Percentiles rank a stretch among this genome's conserved stretches.
Conservation (phyloP, 192 early-diverging fungal genomes). For the Coemansia sp. region DNA sequence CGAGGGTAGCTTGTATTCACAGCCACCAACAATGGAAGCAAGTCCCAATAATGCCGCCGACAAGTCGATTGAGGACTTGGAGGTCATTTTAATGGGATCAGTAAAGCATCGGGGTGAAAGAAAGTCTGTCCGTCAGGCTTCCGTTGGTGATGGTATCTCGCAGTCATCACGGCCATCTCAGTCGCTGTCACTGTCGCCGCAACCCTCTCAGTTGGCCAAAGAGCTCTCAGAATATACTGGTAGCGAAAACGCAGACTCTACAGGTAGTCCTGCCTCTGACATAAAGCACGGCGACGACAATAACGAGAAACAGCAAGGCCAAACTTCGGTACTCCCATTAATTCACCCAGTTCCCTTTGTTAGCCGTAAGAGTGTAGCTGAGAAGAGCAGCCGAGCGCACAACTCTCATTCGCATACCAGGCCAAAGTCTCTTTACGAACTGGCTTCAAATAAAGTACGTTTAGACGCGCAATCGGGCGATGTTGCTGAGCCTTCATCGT, state of each 20-base stretch:
- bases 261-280: background rate
- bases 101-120: constrained; percentile 34
- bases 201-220: background rate
- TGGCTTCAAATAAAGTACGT: constrained; percentile 10
- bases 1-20: background rate
- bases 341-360: background rate
- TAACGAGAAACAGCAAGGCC: background rate
- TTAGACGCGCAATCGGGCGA: background rate
- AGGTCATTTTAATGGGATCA: constrained; percentile 35
- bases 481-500: constrained; percentile 21
- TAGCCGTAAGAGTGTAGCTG: background rate
- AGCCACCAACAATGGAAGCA: background rate
- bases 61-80: background rate
- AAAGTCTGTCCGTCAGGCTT: constrained; percentile 2
- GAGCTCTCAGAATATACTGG: background rate
- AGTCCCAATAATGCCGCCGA: background rate
- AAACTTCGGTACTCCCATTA: background rate
- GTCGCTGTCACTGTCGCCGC: background rate
- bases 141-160: constrained; percentile 2
- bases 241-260: background rate
- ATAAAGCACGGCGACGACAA: background rate
- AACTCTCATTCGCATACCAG: constrained; percentile 12
- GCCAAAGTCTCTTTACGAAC: constrained; percentile 51
- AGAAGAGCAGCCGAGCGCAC: background rate
- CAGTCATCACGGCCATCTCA: background rate